Evolutionary conservation across 202 grass and related monocot genomes (phyloP), one percentile per base, ranked within the genome.

Genomic region (Musa balbisiana): DNA sequence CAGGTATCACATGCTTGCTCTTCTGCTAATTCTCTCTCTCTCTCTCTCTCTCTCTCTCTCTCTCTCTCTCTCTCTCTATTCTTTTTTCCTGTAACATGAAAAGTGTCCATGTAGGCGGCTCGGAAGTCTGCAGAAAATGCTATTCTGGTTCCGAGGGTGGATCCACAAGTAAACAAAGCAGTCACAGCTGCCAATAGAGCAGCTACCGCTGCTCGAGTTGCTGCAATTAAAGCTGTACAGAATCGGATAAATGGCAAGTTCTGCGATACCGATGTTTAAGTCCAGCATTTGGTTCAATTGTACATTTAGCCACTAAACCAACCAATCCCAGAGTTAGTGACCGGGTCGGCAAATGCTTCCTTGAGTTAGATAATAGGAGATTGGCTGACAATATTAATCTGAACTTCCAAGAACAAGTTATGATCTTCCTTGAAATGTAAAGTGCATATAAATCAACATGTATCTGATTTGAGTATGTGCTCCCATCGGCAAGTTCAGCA

Each of bases 151-250:
- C 26, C 49, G 49, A 69, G 51, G 62, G 68, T 79, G 49, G 54
- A 86, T 10, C 76, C 67, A 10, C 63, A 82, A 72, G 80, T 82
- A 49, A 60, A 63, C 12, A 82, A 69, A 22, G 68, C 75, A 19
- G 63, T 82, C 11, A 8, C 16, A 9, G 68, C 72, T 2, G 84
- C 84, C 22, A 63, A 55, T 3, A 69, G 65, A 51, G 68, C 84
- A 2, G 52, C 68, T 67, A 58, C 24, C 53, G 74, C 53, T 79
- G 84, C 84, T 17, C 54, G 52, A 53, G 63, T 74, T 43, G 80
- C 64, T 68, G 71, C 75, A 53, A 21, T 53, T 19, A 79, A 55
- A 26, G 84, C 80, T 55, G 77, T 75, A 24, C 73, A 75, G 55
- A 75, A 75, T 54, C 73, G 27, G 54, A 75, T 75, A 11, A 16